A percentile compares a stretch with the other conserved stretches of the same genome.
phyloP scores from a whole-genome alignment of 768 basidiomycete species.

The Trametes cingulata region DNA sequence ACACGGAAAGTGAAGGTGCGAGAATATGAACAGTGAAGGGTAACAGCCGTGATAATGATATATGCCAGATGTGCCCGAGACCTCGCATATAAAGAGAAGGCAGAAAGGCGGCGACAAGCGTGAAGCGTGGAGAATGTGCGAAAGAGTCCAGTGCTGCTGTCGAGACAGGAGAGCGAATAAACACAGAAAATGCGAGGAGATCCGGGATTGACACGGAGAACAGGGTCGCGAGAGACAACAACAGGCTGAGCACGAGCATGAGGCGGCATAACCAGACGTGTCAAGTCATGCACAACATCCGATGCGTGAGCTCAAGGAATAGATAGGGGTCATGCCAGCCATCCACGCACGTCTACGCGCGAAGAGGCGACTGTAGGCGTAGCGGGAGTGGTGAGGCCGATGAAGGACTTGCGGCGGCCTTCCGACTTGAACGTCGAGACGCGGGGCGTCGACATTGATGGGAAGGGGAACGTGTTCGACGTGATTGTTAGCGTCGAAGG shows the following conservation, averaged over 20 bases:
- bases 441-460: conserved; percentile 62
- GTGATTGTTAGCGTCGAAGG: conserved; percentile 84
- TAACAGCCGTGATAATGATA: conserved; percentile 21
- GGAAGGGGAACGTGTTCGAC: conserved; percentile 63
- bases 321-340: conserved; percentile 33
- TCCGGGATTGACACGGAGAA: conserved; percentile 20
- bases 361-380: conserved; percentile 83
- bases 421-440: conserved; percentile 67
- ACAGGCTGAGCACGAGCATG: conserved; percentile 3
- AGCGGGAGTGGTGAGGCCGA: conserved; percentile 64
- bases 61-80: conserved; percentile 23
- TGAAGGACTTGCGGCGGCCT: conserved; percentile 72
- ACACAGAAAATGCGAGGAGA: conserved; percentile 13
- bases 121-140: neutral
- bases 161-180: conserved; percentile 8
- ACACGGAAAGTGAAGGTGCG: conserved; percentile 6
- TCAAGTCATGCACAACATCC: conserved; percentile 15
- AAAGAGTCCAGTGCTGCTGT: conserved; percentile 9
- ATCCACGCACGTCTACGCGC: conserved; percentile 83
- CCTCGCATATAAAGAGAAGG: conserved; percentile 21
- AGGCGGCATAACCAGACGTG: conserved; percentile 12
- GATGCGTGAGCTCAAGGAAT: conserved; percentile 36
- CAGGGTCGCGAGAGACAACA: neutral
- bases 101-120: conserved; percentile 1
- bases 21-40: conserved; percentile 10